These are phyloP conservation scores for Protomyces pachydermus DNA, from an alignment of 1,139 yeast species.

Conservation along the genomic window DNA sequence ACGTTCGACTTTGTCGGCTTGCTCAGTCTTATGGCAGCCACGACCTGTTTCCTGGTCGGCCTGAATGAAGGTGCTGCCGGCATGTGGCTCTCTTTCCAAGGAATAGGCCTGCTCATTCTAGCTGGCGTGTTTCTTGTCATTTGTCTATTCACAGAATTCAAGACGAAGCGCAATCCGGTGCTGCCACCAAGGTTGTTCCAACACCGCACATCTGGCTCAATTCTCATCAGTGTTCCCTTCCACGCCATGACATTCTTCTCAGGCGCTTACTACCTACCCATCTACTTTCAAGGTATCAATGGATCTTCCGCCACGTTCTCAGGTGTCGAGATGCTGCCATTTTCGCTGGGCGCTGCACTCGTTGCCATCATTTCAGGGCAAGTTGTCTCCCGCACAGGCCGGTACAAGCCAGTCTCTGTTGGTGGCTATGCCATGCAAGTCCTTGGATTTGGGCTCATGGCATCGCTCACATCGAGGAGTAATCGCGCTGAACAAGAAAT, in stretches of 20 bases:
- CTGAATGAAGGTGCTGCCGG: constrained; percentile 50
- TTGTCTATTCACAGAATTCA: constrained; percentile 51
- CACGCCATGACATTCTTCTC: constrained; percentile 48
- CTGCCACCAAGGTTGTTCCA: constrained; percentile 46
- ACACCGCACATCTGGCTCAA: constrained; percentile 43
- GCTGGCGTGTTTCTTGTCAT: constrained; percentile 48
- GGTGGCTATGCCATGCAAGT: constrained; percentile 46
- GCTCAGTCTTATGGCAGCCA: constrained; percentile 43
- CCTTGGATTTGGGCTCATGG: constrained; percentile 52
- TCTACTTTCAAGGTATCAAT: constrained; percentile 54
- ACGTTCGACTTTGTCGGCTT: constrained; percentile 51
- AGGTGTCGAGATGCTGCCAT: constrained; percentile 55
- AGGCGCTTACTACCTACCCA: constrained; percentile 46
- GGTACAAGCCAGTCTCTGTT: constrained; percentile 49
- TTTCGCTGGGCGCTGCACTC: constrained; percentile 51
- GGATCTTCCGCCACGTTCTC: constrained; percentile 51
- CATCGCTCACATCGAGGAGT: constrained; percentile 44
- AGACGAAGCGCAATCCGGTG: constrained; percentile 46
- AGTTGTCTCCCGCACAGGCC: constrained; percentile 46
- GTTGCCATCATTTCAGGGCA: constrained; percentile 49
- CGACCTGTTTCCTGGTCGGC: constrained; percentile 48
- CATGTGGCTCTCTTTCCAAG: constrained; percentile 54
- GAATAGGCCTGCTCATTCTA: constrained; percentile 51
- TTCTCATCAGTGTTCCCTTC: constrained; percentile 43
- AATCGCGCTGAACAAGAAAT: constrained; percentile 48